Evolutionary conservation across 2,329 filamentous ascomycete species (phyloP).

Genomic region (Lasiodiplodia gonubiensis): DNA sequence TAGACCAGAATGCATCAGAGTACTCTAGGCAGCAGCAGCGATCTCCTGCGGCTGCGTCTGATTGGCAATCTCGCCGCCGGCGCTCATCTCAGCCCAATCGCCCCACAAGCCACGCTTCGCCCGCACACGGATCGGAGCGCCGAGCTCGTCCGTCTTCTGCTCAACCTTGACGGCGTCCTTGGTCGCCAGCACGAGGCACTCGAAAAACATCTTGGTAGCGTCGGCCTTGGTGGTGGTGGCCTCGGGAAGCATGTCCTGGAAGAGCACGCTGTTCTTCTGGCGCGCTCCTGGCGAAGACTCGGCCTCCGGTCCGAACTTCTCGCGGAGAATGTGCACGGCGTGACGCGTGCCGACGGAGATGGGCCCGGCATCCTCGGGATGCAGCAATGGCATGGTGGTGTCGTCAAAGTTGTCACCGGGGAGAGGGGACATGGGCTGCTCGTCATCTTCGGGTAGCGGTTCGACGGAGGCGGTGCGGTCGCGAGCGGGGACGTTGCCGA

Average conservation of each 20-base stretch:
- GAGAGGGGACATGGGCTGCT: slow-evolving; percentile 44
- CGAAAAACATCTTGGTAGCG: slow-evolving; percentile 99
- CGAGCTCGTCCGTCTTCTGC: slow-evolving; percentile 74
- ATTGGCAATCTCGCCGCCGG: slow-evolving; percentile 53
- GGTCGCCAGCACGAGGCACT: slow-evolving; percentile 91
- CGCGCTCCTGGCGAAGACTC: slow-evolving; percentile 71
- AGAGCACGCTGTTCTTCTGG: slow-evolving; percentile 77
- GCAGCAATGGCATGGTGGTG: slow-evolving; percentile 74
- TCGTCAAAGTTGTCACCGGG: slow-evolving; percentile 74
- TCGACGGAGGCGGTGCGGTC: slow-evolving; percentile 25
- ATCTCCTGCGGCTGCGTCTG: slow-evolving; percentile 31
- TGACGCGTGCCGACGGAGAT: slow-evolving; percentile 93
- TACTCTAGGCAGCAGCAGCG: slow-evolving; percentile 8
- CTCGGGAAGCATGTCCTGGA: slow-evolving; percentile 90
- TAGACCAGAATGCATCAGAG: not conserved
- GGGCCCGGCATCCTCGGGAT: slow-evolving; percentile 82
- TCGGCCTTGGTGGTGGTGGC: slow-evolving; percentile 80
- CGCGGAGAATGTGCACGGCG: slow-evolving; percentile 90
- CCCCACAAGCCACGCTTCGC: slow-evolving; percentile 98
- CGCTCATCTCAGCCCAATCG: slow-evolving; percentile 81
- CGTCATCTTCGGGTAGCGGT: slow-evolving; percentile 33
- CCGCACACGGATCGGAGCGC: slow-evolving; percentile 79
- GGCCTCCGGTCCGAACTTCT: slow-evolving; percentile 78
- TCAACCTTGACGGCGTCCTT: slow-evolving; percentile 99
- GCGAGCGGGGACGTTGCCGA: slow-evolving; percentile 10